Evolutionary conservation across 2,329 filamentous ascomycete species (phyloP).

Genomic region (Monosporascus sp.): DNA sequence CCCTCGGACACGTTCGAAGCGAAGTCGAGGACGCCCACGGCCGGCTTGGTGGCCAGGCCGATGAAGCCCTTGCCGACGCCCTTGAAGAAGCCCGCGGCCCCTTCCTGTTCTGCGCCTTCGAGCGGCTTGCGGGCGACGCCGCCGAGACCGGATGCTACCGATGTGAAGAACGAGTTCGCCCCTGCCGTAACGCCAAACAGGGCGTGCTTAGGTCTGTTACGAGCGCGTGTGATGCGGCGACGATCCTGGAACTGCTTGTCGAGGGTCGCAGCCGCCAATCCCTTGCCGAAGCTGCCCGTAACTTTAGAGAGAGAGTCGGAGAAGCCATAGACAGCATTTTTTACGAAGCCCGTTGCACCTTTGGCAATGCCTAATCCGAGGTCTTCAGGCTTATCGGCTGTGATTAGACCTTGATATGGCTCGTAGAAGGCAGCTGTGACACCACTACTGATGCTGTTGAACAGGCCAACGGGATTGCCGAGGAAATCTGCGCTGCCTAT

Average conservation of each 20-base stretch:
- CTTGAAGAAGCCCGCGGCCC: conserved; percentile 91
- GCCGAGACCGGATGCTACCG: conserved; percentile 87
- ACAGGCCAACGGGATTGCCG: conserved; percentile 92
- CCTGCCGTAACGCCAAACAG: conserved; percentile 93
- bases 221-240: conserved; percentile 83
- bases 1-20: conserved; percentile 96
- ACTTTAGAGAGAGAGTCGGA: conserved; percentile 97
- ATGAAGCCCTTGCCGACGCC: conserved; percentile 93
- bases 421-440: conserved; percentile 99
- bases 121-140: conserved; percentile 90
- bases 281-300: conserved; percentile 95
- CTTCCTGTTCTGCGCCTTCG: conserved; percentile 93
- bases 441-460: conserved; percentile 97
- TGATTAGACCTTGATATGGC: conserved; percentile 94
- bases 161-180: conserved; percentile 90
- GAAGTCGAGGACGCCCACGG: conserved; percentile 93
- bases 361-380: conserved; percentile 93
- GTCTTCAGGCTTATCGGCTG: conserved; percentile 92
- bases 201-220: conserved; percentile 94
- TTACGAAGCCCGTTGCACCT: conserved; percentile 92
- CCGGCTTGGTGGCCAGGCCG: conserved; percentile 92
- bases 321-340: conserved; percentile 97
- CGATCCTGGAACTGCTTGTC: conserved; percentile 99
- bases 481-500: conserved; percentile 96
- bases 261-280: conserved; percentile 86